phyloP scores from a whole-genome alignment of 495 filamentous ascomycete genomes.

The Neurospora terricola region DNA sequence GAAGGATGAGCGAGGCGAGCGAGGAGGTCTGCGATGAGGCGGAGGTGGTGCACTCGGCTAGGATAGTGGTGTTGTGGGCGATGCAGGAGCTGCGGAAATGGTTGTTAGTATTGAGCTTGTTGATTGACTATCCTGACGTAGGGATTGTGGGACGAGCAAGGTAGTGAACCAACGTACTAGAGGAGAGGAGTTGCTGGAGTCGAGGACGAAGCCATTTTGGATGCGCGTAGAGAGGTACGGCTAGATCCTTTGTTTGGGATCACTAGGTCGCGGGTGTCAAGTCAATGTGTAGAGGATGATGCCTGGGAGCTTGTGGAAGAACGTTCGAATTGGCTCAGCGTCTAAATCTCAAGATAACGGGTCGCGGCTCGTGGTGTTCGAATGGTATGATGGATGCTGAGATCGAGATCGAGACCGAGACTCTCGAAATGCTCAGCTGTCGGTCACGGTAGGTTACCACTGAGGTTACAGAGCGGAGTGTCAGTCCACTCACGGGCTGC shows the following conservation, averaged over 20 bases:
- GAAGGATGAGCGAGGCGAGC: slow-evolving; percentile 88
- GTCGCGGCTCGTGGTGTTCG: background rate
- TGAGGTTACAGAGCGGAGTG: background rate
- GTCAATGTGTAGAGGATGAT: background rate
- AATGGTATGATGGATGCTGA: background rate
- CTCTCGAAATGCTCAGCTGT: background rate
- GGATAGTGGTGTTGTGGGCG: slow-evolving; percentile 80
- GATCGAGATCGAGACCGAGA: background rate
- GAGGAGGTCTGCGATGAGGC: slow-evolving; percentile 67
- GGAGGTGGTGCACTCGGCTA: slow-evolving; percentile 78
- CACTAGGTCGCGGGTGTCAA: background rate
- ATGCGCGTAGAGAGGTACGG: background rate
- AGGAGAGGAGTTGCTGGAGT: slow-evolving; percentile 63
- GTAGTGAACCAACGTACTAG: slow-evolving; percentile 48
- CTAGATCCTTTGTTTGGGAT: background rate
- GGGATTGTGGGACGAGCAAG: background rate
- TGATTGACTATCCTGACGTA: background rate
- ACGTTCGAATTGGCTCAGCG: background rate
- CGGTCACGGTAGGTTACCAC: background rate
- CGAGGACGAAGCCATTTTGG: slow-evolving; percentile 70
- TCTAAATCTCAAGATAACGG: background rate
- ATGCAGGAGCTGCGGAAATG: slow-evolving; percentile 64
- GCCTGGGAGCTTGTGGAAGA: background rate
- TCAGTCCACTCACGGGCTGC: slow-evolving; percentile 2
- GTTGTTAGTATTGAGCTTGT: slow-evolving; percentile 9